phyloP scores from a whole-genome alignment of 768 basidiomycete genomes.

The Russula griseocarnosa region DNA sequence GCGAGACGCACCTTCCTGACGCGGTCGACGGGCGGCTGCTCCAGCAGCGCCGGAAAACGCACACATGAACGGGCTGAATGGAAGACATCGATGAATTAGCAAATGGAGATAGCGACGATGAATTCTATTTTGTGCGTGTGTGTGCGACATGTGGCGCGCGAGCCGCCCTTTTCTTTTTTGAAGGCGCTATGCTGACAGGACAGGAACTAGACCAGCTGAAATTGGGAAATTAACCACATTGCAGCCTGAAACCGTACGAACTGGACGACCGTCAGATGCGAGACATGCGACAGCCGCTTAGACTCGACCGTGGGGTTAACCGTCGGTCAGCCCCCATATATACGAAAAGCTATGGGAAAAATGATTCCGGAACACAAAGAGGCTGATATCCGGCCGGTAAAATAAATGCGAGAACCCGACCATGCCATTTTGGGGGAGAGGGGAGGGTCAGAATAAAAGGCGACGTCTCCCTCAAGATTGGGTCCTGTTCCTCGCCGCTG shows the following conservation, averaged over 20 bases:
- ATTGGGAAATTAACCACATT: slow-evolving; percentile 17
- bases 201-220: slow-evolving; percentile 14
- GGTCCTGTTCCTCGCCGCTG: not conserved
- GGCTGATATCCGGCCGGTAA: slow-evolving; percentile 8
- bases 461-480: not conserved
- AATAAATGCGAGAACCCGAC: not conserved
- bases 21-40: slow-evolving; percentile 36
- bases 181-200: slow-evolving; percentile 5
- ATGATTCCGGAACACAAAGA: slow-evolving; percentile 8
- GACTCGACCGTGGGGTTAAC: not conserved
- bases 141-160: slow-evolving; percentile 15
- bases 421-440: not conserved
- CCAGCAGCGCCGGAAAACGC: slow-evolving; percentile 36
- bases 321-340: slow-evolving; percentile 9
- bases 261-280: not conserved
- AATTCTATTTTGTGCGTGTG: not conserved
- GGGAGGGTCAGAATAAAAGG: not conserved
- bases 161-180: not conserved
- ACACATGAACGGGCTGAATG: slow-evolving; percentile 32
- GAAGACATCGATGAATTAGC: slow-evolving; percentile 24
- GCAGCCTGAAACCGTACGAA: slow-evolving; percentile 13
- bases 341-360: slow-evolving; percentile 2
- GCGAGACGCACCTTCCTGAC: slow-evolving; percentile 33
- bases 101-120: slow-evolving; percentile 24
- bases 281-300: slow-evolving; percentile 6